Evolutionary conservation across 2,329 filamentous ascomycete genomes (phyloP).

Genomic region (Hypoxylon sp.): DNA sequence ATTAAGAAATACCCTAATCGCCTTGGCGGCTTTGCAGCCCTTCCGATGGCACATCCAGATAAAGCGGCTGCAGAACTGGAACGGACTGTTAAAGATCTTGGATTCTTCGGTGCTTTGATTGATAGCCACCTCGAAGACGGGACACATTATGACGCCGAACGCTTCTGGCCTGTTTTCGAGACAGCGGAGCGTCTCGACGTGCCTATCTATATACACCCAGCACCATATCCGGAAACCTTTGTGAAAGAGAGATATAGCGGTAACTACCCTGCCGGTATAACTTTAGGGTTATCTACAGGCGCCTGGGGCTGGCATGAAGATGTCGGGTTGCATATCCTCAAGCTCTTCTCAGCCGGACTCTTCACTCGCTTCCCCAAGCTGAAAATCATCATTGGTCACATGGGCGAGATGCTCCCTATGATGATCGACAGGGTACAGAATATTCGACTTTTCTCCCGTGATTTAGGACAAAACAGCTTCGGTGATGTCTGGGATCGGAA

Average conservation of each 20-base stretch:
- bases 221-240: constrained; percentile 53
- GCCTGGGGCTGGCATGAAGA: constrained; percentile 58
- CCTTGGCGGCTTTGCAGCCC: constrained; percentile 51
- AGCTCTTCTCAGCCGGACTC: constrained; percentile 48
- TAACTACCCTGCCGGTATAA: constrained; percentile 54
- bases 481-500: constrained; percentile 68
- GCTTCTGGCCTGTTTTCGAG: constrained; percentile 52
- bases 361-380: constrained; percentile 57
- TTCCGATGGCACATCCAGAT: constrained; percentile 53
- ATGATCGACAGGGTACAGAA: constrained; percentile 63
- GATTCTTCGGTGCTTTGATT: constrained; percentile 55
- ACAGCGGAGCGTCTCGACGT: constrained; percentile 62
- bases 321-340: constrained; percentile 55
- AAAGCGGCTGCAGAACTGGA: constrained; percentile 52
- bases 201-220: constrained; percentile 67
- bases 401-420: constrained; percentile 67
- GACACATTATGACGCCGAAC: constrained; percentile 52
- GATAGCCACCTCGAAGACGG: constrained; percentile 49
- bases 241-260: constrained; percentile 54
- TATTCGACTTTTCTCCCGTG: not conserved
- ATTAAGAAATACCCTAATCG: constrained; percentile 48
- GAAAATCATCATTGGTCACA: constrained; percentile 59
- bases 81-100: constrained; percentile 51
- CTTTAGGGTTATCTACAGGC: constrained; percentile 42
- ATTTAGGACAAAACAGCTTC: constrained; percentile 51